Evolutionary conservation across 2,329 filamentous ascomycete genomes (phyloP), one percentile per base, ranked within the genome.

Genomic region (Rachicladosporium sp.): DNA sequence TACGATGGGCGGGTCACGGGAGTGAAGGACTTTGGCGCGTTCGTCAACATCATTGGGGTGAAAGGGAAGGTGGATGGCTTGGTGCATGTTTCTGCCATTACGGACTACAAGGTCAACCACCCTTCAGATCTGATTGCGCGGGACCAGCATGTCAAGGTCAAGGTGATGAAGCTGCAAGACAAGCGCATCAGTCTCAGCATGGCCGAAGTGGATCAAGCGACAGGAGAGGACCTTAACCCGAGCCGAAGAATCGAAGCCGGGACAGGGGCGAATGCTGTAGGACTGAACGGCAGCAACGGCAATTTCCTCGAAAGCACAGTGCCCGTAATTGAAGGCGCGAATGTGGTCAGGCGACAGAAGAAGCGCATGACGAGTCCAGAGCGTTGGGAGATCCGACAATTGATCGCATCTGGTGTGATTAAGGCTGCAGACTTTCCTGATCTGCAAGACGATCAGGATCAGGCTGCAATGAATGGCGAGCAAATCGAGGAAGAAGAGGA

Each of bases 351-450:
- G 48, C 73, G 70, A 34, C 80, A 80, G 40, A 86, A 84, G 59
- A 98, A 98, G 67, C 74, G 91, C 37, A 80, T 96, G 80, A 96
- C 89, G 0, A 95, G 89, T 10, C 91, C 91, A 1, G 91, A 98
- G 58, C 71, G 91, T 55, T 98, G 91, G 89, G 91, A 98, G 59
- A 95, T 98, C 46, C 78, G 89, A 46, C 91, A 98, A 56, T 70
- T 98, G 37, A 96, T 98, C 54, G 87, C 89, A 3, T 94, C 91
- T 4, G 91, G 93, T 34, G 89, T 93, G 6, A 82, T 86, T 11
- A 93, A 91, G 51, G 88, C 86, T 0, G 83, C 84, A 0, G 89
- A 96, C 51, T 95, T 94, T 56, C 91, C 91, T 1, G 89, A 95
- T 47, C 72, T 96, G 21, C 40, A 42, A 38, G 85, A 96, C 50